Evolutionary conservation across 116 monocot genomes (phyloP), one percentile per base, ranked within the genome.

Genomic region (Zostera marina): DNA sequence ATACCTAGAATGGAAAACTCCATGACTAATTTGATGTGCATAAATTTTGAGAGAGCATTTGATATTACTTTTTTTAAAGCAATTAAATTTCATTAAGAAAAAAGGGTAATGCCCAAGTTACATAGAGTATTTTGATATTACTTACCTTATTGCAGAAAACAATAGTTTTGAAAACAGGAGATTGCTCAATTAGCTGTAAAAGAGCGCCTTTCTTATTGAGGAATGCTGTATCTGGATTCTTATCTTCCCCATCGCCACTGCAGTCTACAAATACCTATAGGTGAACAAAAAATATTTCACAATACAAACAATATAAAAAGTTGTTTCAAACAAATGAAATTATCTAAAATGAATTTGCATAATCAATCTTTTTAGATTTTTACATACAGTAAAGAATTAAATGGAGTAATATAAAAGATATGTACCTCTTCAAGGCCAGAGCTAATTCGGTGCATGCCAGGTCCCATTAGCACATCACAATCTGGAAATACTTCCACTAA

Each of bases 141-240:
- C 47, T n/a, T 10, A 89, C 96, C 82, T 96, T 96, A 42, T 96
- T 96, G 82, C 89, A 96, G 74, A 96, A 96, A 42, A 96, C 52
- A 56, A 96, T 85, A 62, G 89, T 96, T 78, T 72, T 96, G 51
- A 43, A 72, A 63, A 88, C 82, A 32, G 78, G 80, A 66, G 75
- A 72, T 74, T 82, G 74, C 64, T 85, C 77, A 8, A 78, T 62
- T 74, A 96, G 79, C 52, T 58, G 74, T 58, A 96, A 14, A 60
- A 96, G 74, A 53, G 89, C 79, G 54, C 73, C 59, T 69, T 72
- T 94, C 70, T 94, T 89, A 71, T 96, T 85, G 32, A 59, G 61
- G 70, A 96, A 96, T 46, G 96, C 96, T 52, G 82, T 89, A 13
- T 96, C 85, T 23, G 80, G 76, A 65, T 63, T 80, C 64, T 82